These are phyloP conservation scores for Fusarium xyrophilum DNA, from an alignment of 2,329 filamentous ascomycete genomes.

Conservation along the genomic window DNA sequence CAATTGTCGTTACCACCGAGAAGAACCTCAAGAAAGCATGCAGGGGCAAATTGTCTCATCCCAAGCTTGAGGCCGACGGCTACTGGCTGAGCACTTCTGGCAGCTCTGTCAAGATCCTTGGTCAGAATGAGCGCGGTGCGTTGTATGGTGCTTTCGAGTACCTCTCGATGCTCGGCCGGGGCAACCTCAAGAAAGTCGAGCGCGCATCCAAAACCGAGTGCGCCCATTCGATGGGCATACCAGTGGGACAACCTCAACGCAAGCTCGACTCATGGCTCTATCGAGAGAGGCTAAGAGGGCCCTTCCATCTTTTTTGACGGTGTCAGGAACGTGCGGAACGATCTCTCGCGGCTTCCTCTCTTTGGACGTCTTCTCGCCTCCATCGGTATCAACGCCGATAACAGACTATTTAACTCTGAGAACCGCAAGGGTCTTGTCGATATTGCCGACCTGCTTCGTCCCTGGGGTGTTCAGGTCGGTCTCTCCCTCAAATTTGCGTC, in stretches of 20 bases:
- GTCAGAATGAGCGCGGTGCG: conserved; percentile 70
- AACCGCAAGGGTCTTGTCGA: conserved; percentile 68
- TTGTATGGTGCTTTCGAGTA: conserved; percentile 75
- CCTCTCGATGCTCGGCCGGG: conserved; percentile 67
- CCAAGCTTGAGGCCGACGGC: conserved; percentile 60
- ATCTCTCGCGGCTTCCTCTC: conserved; percentile 65
- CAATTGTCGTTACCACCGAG: conserved; percentile 21
- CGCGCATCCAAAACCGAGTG: conserved; percentile 63
- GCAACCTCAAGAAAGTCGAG: conserved; percentile 55
- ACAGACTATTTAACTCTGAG: conserved; percentile 56
- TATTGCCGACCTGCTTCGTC: conserved; percentile 70
- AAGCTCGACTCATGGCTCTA: conserved; percentile 53
- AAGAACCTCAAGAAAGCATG: conserved; percentile 19
- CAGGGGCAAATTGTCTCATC: neutral
- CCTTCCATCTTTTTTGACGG: conserved; percentile 70
- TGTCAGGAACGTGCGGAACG: conserved; percentile 59
- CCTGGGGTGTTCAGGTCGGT: conserved; percentile 70
- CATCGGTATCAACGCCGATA: conserved; percentile 71
- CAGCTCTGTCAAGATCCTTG: conserved; percentile 62
- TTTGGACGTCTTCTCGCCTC: conserved; percentile 73
- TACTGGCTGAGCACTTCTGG: conserved; percentile 63
- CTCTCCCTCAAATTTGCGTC: conserved; percentile 74
- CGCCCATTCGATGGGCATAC: conserved; percentile 72
- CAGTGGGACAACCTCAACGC: conserved; percentile 76
- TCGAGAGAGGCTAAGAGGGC: conserved; percentile 73